These are phyloP conservation scores for Seminavis robusta DNA, from an alignment of 108 stramenopile genomes.

Conservation along the genomic window DNA sequence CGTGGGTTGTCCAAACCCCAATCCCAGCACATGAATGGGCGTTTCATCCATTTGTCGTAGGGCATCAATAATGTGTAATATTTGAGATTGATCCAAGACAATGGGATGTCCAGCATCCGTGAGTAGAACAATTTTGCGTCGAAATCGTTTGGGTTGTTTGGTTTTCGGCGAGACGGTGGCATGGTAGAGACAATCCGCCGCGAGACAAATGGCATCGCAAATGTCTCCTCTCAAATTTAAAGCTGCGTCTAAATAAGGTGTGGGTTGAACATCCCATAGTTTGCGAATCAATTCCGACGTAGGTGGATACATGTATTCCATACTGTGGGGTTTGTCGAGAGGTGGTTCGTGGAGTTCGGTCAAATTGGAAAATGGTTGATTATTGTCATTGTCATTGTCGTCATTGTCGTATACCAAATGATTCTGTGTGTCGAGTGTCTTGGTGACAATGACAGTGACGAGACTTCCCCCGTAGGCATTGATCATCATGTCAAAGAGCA, in stretches of 20 bases:
- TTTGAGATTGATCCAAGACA: conserved; percentile 39
- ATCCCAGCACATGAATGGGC: conserved; percentile 60
- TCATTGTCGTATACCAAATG: conserved; percentile 30
- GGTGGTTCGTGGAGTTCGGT: conserved; percentile 45
- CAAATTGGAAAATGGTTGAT: conserved; percentile 62
- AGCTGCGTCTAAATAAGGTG: conserved; percentile 2
- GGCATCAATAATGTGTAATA: conserved; percentile 49
- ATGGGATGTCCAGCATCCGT: conserved; percentile 75
- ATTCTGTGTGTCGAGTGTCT: conserved; percentile 50
- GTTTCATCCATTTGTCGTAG: conserved; percentile 54
- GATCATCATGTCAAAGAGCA: conserved; percentile 65
- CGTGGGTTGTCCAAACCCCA: conserved; percentile 32
- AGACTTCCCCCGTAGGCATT: conserved; percentile 52
- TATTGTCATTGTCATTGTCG: conserved; percentile 23
- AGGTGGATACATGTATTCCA: conserved; percentile 39
- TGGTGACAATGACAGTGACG: conserved; percentile 52
- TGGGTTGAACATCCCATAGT: conserved; percentile 37
- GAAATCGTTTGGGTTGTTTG: no score
- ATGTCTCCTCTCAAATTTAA: conserved; percentile 45
- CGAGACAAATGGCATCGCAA: conserved; percentile 66
- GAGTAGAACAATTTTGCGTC: conserved; percentile 60
- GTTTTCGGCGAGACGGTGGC: conserved; percentile 52
- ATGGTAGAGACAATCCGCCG: conserved; percentile 66
- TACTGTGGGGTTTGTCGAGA: conserved; percentile 21
- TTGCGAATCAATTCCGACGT: conserved; percentile 40